Evolutionary conservation across 495 filamentous ascomycete species (phyloP).

Genomic region (Cercophora newfieldiana): DNA sequence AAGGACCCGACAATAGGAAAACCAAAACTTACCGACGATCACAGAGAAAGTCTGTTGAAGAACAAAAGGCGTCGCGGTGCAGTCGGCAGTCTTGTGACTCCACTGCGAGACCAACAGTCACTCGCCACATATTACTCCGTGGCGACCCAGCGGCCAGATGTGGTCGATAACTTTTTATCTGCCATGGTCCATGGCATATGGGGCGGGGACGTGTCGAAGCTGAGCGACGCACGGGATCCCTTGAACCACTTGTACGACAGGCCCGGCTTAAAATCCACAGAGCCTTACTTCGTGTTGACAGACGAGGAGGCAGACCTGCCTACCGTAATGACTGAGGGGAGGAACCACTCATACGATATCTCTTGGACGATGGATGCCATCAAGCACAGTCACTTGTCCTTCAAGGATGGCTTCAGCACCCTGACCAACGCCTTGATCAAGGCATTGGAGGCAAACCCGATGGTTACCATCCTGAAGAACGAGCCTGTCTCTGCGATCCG

Average conservation of each 20-base stretch:
- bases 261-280: neutral
- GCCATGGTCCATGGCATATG: slow-evolving; percentile 87
- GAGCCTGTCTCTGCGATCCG: slow-evolving; percentile 41
- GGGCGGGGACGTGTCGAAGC: slow-evolving; percentile 82
- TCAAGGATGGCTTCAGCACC: slow-evolving; percentile 55
- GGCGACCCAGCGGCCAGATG: slow-evolving; percentile 48
- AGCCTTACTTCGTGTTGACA: neutral
- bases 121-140: slow-evolving; percentile 67
- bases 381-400: neutral
- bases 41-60: too few relatives aligned
- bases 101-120: slow-evolving; percentile 61
- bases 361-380: neutral
- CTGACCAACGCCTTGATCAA: slow-evolving; percentile 50
- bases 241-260: slow-evolving; percentile 15
- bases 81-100: neutral
- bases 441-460: slow-evolving; percentile 45
- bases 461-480: slow-evolving; percentile 55
- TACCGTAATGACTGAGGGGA: neutral
- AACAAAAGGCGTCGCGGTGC: neutral
- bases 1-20: neutral
- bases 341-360: neutral
- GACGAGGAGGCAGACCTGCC: neutral
- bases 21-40: too few relatives aligned
- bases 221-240: slow-evolving; percentile 63
- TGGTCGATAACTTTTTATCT: slow-evolving; percentile 76